Conservation (phyloP, 208 protist genomes). For the Leishmania martiniquensis region DNA sequence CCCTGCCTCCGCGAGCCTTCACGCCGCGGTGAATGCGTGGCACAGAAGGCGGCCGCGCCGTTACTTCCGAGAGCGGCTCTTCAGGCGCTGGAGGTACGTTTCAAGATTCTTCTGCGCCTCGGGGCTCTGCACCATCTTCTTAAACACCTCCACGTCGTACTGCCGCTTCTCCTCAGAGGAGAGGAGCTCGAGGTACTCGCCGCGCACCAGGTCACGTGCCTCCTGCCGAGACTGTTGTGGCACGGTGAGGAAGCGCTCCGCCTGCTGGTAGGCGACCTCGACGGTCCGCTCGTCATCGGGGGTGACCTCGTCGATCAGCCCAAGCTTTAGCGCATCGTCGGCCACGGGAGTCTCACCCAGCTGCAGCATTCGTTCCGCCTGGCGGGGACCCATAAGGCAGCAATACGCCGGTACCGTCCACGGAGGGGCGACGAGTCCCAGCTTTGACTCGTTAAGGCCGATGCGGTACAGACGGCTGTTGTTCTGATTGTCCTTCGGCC, state of each 20-base stretch:
- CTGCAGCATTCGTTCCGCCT: constrained; percentile 80
- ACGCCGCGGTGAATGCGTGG: no score
- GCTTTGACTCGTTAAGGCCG: constrained; percentile 82
- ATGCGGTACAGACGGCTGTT: constrained; percentile 68
- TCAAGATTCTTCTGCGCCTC: constrained; percentile 66
- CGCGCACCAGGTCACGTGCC: background rate
- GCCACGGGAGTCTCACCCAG: constrained; percentile 75
- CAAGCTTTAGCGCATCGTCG: constrained; percentile 61
- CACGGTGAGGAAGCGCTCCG: background rate
- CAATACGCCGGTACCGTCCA: constrained; percentile 80
- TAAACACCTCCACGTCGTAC: background rate
- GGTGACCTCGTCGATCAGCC: constrained; percentile 71
- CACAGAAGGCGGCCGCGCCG: no score
- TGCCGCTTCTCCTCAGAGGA: background rate
- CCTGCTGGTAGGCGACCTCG: constrained; percentile 1
- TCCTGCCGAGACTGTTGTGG: constrained; percentile 24
- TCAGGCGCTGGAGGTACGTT: constrained; percentile 58
- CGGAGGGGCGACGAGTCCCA: constrained; percentile 65
- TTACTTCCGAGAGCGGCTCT: constrained; percentile 59
- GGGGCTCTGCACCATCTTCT: background rate
- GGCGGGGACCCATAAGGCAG: constrained; percentile 63
- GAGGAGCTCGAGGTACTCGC: background rate
- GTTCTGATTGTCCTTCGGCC: constrained; percentile 46
- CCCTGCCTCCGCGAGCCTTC: no score
- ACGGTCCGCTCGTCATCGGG: constrained; percentile 46